phyloP scores from a whole-genome alignment of 2,329 filamentous ascomycete genomes.

The Bipolaris zeicola region DNA sequence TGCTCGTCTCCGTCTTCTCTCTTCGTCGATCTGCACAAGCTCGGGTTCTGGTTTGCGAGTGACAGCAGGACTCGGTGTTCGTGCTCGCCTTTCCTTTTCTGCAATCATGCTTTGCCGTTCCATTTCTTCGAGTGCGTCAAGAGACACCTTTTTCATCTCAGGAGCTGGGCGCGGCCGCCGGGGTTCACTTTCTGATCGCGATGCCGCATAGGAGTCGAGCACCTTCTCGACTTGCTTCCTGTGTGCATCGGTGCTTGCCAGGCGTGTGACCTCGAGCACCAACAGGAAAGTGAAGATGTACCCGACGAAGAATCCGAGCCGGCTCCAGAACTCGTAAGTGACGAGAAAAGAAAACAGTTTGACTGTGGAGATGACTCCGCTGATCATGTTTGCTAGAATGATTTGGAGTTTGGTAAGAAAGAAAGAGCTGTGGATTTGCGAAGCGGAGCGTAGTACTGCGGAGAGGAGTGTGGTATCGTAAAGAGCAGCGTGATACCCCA shows the following conservation, averaged over 20 bases:
- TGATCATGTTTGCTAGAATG: neutral
- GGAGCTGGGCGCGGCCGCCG: neutral
- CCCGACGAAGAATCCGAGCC: slow-evolving; percentile 30
- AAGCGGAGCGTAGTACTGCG: too few relatives aligned
- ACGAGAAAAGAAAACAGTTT: slow-evolving; percentile 19
- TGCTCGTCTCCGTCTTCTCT: slow-evolving; percentile 9
- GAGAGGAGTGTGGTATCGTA: too few relatives aligned
- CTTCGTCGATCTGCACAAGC: slow-evolving; percentile 1
- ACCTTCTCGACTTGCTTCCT: slow-evolving; percentile 33
- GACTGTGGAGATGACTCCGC: slow-evolving; percentile 1
- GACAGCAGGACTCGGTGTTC: slow-evolving; percentile 14
- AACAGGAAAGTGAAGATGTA: slow-evolving; percentile 29
- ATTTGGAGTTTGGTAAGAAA: neutral
- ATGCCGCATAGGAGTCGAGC: slow-evolving; percentile 25
- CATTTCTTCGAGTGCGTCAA: slow-evolving; percentile 11
- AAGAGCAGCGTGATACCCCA: too few relatives aligned
- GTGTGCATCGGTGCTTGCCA: slow-evolving; percentile 29
- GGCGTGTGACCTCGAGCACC: slow-evolving; percentile 28
- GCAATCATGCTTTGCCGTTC: slow-evolving; percentile 2
- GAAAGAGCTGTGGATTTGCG: neutral
- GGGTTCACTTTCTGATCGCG: slow-evolving; percentile 1
- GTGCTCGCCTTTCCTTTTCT: slow-evolving; percentile 1
- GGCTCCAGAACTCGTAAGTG: slow-evolving; percentile 21
- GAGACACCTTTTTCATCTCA: slow-evolving; percentile 1
- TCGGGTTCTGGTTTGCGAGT: slow-evolving; percentile 6